Percentiles rank a stretch among this genome's conserved stretches.
phyloP scores from a whole-genome alignment of 1,139 yeast species.

The Lodderomyces pseudojiufengensis region DNA sequence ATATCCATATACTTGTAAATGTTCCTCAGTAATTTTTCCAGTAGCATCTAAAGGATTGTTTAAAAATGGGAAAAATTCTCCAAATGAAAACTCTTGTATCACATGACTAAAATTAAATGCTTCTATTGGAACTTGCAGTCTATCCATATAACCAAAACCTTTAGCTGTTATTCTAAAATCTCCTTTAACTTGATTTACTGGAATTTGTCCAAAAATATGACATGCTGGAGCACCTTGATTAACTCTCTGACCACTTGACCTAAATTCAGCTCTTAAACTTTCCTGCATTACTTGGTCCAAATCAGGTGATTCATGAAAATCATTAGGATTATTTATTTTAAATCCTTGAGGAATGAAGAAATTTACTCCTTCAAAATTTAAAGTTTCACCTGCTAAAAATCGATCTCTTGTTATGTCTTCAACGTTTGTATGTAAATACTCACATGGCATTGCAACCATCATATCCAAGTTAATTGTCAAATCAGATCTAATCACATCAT shows the following conservation, averaged over 20 bases:
- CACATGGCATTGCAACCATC: constrained; percentile 82
- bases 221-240: constrained; percentile 72
- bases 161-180: constrained; percentile 80
- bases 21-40: constrained; percentile 49
- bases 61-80: constrained; percentile 82
- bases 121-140: constrained; percentile 43
- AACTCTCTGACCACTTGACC: constrained; percentile 34
- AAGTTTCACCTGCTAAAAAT: constrained; percentile 69
- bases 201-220: constrained; percentile 81
- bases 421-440: constrained; percentile 68
- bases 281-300: constrained; percentile 63
- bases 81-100: constrained; percentile 85
- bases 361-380: constrained; percentile 61
- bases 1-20: constrained; percentile 54
- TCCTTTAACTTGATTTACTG: constrained; percentile 83
- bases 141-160: constrained; percentile 57
- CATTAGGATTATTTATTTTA: constrained; percentile 40
- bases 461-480: constrained; percentile 75
- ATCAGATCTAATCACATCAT: constrained; percentile 54
- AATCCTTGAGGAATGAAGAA: constrained; percentile 52
- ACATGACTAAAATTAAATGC: constrained; percentile 77
- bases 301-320: constrained; percentile 57
- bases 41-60: constrained; percentile 83
- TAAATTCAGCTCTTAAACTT: constrained; percentile 61
- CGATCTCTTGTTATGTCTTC: constrained; percentile 76